Evolutionary conservation across 306 rosid genomes (phyloP).

Genomic region (Vicia faba): DNA sequence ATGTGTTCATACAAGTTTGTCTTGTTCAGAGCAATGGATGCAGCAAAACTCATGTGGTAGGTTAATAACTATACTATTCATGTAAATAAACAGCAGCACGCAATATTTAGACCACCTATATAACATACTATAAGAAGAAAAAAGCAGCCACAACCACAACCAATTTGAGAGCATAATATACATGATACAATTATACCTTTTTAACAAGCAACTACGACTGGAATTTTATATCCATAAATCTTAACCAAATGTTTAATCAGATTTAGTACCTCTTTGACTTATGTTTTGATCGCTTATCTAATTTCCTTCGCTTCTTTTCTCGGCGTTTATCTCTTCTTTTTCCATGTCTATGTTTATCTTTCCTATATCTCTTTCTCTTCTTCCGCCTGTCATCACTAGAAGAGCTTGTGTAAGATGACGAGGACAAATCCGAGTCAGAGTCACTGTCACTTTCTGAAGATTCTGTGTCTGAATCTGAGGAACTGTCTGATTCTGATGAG

Average conservation of each 20-base stretch:
- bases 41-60: neutral
- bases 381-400: constrained; percentile 79
- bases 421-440: constrained; percentile 70
- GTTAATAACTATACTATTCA: neutral
- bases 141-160: neutral
- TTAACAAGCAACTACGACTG: neutral
- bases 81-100: neutral
- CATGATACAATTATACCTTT: constrained; percentile 25
- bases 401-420: constrained; percentile 72
- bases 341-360: constrained; percentile 67
- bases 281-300: constrained; percentile 69
- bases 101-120: neutral
- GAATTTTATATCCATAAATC: neutral
- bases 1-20: neutral
- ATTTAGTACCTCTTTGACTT: constrained; percentile 67
- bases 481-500: constrained; percentile 70
- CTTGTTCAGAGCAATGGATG: neutral
- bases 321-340: constrained; percentile 70
- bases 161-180: neutral
- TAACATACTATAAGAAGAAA: neutral
- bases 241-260: neutral
- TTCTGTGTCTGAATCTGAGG: constrained; percentile 75
- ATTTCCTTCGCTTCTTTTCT: constrained; percentile 62
- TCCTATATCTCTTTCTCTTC: constrained; percentile 77
- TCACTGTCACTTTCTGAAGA: constrained; percentile 81